These are phyloP conservation scores for Penicillium turbatum DNA, from an alignment of 495 filamentous ascomycete species.

Conservation along the genomic window DNA sequence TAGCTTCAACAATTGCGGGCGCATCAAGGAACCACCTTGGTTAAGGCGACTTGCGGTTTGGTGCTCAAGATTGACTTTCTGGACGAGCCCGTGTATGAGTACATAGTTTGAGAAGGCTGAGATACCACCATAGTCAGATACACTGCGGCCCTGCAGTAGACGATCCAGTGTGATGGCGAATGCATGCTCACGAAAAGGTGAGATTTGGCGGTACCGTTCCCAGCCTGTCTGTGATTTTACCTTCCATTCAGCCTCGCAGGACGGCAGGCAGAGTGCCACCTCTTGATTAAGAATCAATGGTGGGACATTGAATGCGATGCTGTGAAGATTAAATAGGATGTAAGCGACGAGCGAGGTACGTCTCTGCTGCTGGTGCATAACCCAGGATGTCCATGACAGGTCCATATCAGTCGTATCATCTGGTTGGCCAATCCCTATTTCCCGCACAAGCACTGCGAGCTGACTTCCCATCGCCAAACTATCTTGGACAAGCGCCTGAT, in stretches of 20 bases:
- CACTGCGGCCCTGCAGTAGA: not conserved
- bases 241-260: conserved; percentile 17
- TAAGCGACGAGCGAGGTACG: conserved; percentile 13
- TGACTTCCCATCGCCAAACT: conserved; percentile 5
- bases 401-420: not conserved
- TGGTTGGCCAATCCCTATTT: not conserved
- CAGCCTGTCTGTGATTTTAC: conserved; percentile 1
- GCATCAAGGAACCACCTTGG: conserved; percentile 15
- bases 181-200: not conserved
- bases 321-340: conserved; percentile 15
- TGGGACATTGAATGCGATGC: conserved; percentile 16
- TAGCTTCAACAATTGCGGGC: not conserved
- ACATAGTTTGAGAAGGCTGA: conserved; percentile 20
- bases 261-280: conserved; percentile 17
- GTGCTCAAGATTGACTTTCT: conserved; percentile 26
- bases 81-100: conserved; percentile 32
- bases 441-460: not conserved
- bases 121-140: conserved; percentile 21
- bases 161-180: not conserved
- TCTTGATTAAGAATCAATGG: conserved; percentile 16
- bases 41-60: conserved; percentile 36
- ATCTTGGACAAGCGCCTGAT: not conserved
- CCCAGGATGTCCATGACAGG: not conserved
- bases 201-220: conserved; percentile 1
- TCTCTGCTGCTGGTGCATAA: not conserved